Conservation (phyloP, 1,284 basidiomycete genomes). For the Coniophora puteana region DNA sequence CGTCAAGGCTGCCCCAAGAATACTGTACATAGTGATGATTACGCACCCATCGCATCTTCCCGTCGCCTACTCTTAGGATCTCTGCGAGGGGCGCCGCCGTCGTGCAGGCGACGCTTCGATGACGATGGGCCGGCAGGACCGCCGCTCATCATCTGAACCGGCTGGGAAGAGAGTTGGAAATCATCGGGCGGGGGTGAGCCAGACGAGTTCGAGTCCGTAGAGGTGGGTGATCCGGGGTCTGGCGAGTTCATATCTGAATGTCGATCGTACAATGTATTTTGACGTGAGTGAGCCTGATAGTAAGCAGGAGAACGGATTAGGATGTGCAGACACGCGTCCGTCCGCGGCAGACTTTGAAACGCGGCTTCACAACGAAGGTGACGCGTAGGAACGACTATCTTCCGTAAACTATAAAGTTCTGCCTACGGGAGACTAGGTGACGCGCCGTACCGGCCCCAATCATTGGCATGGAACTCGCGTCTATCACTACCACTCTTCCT, state of each 20-base stretch:
- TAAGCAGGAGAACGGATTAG: no score
- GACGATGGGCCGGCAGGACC: constrained; percentile 16
- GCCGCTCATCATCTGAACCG: constrained; percentile 18
- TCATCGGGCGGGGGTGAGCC: constrained; percentile 31
- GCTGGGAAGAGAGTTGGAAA: constrained; percentile 26
- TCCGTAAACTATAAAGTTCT: neutral
- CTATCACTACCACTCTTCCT: no score
- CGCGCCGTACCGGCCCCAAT: neutral
- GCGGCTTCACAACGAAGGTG: no score
- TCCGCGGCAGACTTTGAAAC: no score
- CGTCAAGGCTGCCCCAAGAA: constrained; percentile 10
- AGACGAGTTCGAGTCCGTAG: constrained; percentile 27
- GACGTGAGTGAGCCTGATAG: no score
- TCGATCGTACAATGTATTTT: neutral
- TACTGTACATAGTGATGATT: no score
- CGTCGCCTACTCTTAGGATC: constrained; percentile 40
- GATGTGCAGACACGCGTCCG: no score
- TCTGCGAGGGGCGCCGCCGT: constrained; percentile 26
- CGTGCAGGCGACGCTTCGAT: constrained; percentile 38
- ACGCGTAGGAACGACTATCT: no score
- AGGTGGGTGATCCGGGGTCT: constrained; percentile 30
- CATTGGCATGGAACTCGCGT: constrained; percentile 21
- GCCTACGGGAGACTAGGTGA: no score
- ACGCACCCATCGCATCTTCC: constrained; percentile 29
- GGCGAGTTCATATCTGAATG: constrained; percentile 25